Evolutionary conservation across 257 asterid genomes (phyloP), one percentile per base, ranked within the genome.

Genomic region (Euphrasia confusa): DNA sequence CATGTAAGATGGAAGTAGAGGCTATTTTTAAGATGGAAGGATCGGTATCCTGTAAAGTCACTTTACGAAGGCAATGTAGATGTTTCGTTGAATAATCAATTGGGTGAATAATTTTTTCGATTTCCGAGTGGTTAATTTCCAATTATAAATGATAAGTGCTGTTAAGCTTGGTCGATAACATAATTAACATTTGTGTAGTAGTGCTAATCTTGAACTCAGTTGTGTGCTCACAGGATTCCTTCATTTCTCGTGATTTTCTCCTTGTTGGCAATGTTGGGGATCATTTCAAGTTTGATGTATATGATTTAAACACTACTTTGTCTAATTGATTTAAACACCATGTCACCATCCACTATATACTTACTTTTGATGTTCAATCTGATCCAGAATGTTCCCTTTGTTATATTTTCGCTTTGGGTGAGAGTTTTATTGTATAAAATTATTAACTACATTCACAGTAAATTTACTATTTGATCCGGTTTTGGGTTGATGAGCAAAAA

Each of bases 161-260:
- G 65, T 55, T 35, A 55, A 54, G 13, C 39, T 52, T 60, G 37
- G 53, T 26, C 18, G 58, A 35, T 74, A 14, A 68, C 24, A 21
- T 21, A 21, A 21, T 21, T 21, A 21, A 21, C 58, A 37, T 60
- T 40, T 27, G 42, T 4, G 58, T 8, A 47, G 10, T 45, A 9
- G 1, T 55, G 33, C 21, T 15, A 33, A n/a, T 5, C 13, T 30
- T 48, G 1, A 49, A 40, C 10, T 9, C 6, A 35, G 45, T 30
- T 54, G 24, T 28, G 58, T 21, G 33, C 45, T 49, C 24, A 21
- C 48, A 24, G 40, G 21, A 44, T 68, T 14, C 24, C 27, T 28
- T 11, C 2, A 10, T 58, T 57, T 15, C 33, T 26, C 3, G 11
- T 28, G 37, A 37, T 65, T 17, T 24, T 39, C 28, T 24, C 54